Base-by-base conservation (phyloP, 768 basidiomycete genomes). In the Phaffia australis region DNA sequence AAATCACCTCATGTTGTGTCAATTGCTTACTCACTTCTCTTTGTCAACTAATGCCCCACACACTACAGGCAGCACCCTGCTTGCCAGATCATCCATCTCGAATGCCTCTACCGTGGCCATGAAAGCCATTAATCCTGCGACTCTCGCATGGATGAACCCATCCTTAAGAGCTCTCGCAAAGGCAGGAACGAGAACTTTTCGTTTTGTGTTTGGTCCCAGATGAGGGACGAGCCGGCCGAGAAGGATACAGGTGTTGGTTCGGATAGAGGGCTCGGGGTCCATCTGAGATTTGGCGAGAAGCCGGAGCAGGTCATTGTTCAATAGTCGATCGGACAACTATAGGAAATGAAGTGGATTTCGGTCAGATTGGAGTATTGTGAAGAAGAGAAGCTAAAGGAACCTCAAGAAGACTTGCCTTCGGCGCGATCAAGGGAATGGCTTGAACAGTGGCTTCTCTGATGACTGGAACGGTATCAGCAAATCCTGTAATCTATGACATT, bases 201-300 rank as follows among this genome's bases (percentile, higher is more conserved):
- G 84, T 75, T 92, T 90, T 3, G 94, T 95, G 72, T 90, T 86
- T 65, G 87, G 83, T 1, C 88, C 88, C 1, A 99, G 78, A 1
- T 83, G 81, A 0, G 89, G 89, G 0, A 88, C 92, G 6, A 99
- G 81, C 8, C 94, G 83, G 21, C 93, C 94, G 65, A 99, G 84
- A 3, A 98, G 83, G 71, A 99, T 97, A 73, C 91, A 94, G 0
- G 95, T 95, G 72, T 98, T 98, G 19, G 95, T 98, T 56, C 95
- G 83, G 71, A 98, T 97, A 6, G 92, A 93, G 3, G 93, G 83
- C 77, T 99, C 95, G 0, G 86, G 80, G 73, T 98, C 95, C 46
- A 81, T 84, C 78, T 99, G 95, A 78, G 89, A 86, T 73, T 89
- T 89, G 1, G 94, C 94, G 27, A 99, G 82, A 69, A 88, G 82